Evolutionary conservation across 1,139 yeast genomes (phyloP).

Genomic region (Blastobotrys capitulatus): DNA sequence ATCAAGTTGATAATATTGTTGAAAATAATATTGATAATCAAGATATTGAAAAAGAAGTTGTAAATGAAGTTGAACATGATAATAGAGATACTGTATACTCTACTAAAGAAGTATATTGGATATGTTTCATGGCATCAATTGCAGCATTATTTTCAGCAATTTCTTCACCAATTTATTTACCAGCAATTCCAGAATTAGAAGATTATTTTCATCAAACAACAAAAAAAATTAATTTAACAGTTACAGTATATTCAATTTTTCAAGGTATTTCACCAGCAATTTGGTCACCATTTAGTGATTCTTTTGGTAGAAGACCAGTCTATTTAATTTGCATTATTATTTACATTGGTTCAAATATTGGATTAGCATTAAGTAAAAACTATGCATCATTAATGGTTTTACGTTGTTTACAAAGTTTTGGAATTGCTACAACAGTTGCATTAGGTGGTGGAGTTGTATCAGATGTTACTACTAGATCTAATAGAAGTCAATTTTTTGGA

Average conservation of each 20-base stretch:
- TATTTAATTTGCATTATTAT: constrained; percentile 47
- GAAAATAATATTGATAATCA: too few species aligned
- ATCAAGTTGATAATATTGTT: too few species aligned
- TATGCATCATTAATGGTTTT: constrained; percentile 52
- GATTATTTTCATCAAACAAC: constrained; percentile 47
- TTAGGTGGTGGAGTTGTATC: constrained; percentile 62
- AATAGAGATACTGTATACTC: constrained; percentile 33
- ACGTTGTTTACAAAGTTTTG: constrained; percentile 64
- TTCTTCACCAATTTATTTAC: constrained; percentile 69
- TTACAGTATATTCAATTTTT: constrained; percentile 63
- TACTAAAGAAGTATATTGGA: constrained; percentile 31
- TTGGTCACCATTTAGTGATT: constrained; percentile 60
- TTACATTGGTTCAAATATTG: constrained; percentile 53
- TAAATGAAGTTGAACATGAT: neutral
- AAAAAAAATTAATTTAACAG: constrained; percentile 56
- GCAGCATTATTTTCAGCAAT: constrained; percentile 57
- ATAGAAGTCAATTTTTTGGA: constrained; percentile 64
- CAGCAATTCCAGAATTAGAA: constrained; percentile 56
- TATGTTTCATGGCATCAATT: constrained; percentile 40
- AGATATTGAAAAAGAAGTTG: neutral
- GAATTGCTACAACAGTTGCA: constrained; percentile 66
- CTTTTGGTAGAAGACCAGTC: constrained; percentile 64
- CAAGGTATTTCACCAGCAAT: constrained; percentile 69
- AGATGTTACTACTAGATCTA: constrained; percentile 56
- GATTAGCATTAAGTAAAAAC: constrained; percentile 50